A percentile compares a stretch with the other conserved stretches of the same genome.
Evolutionary conservation across 176 grass and related monocot species (phyloP).

Genomic region (Thalia dealbata): DNA sequence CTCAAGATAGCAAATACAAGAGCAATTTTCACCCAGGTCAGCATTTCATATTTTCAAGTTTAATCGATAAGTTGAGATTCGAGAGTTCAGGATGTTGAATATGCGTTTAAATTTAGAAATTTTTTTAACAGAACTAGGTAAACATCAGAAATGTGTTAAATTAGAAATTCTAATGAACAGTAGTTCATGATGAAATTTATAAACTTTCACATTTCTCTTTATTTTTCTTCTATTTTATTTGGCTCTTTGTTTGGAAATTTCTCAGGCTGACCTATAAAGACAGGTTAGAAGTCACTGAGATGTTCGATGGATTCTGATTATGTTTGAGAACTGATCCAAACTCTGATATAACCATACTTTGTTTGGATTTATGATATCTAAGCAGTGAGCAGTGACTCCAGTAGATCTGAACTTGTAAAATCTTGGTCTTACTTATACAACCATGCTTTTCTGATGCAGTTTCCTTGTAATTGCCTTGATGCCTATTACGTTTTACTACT

Average conservation of each 20-base stretch:
- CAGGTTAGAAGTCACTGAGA: neutral
- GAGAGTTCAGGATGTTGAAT: neutral
- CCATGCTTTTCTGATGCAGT: too few species aligned
- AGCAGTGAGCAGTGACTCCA: too few species aligned
- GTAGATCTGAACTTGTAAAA: too few species aligned
- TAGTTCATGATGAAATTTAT: neutral
- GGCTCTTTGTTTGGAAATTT: neutral
- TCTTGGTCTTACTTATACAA: too few species aligned
- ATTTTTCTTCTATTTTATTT: neutral
- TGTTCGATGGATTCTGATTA: too few species aligned
- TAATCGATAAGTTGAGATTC: neutral
- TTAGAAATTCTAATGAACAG: neutral
- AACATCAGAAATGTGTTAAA: neutral
- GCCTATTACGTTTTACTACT: neutral
- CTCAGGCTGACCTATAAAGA: neutral
- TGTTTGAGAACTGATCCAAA: too few species aligned
- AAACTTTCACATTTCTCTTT: neutral
- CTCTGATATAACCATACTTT: too few species aligned
- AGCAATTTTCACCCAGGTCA: slow-evolving; percentile 96
- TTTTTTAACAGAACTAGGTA: neutral
- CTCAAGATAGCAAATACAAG: slow-evolving; percentile 81
- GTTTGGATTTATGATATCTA: too few species aligned
- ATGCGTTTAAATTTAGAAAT: neutral
- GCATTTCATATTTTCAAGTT: neutral
- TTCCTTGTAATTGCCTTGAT: too few species aligned